These are phyloP conservation scores for Blastomyces percursus DNA, from an alignment of 2,329 filamentous ascomycete genomes.

Conservation along the genomic window DNA sequence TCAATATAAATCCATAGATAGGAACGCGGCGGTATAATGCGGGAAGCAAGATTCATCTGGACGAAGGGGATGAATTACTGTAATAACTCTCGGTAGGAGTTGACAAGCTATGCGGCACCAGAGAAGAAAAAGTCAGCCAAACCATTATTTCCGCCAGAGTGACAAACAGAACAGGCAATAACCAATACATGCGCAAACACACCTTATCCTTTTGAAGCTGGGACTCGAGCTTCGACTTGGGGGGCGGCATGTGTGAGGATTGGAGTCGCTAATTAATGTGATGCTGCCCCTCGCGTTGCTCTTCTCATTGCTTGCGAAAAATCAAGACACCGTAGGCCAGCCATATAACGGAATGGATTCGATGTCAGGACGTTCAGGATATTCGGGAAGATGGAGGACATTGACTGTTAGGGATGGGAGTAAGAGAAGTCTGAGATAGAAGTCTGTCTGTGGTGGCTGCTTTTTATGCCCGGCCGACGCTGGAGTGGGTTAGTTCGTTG, in stretches of 20 bases:
- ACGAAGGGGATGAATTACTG: constrained; percentile 51
- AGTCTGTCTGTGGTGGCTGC: background rate
- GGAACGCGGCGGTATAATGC: background rate
- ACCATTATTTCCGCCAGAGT: constrained; percentile 1
- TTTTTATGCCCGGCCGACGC: background rate
- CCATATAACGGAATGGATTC: background rate
- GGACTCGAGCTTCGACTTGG: constrained; percentile 39
- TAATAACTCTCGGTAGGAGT: constrained; percentile 91
- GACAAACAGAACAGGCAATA: background rate
- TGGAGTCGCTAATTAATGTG: background rate
- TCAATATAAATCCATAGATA: background rate
- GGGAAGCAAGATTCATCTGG: constrained; percentile 4
- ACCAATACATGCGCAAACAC: constrained; percentile 14
- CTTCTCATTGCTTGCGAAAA: constrained; percentile 2
- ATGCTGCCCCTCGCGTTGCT: constrained; percentile 4
- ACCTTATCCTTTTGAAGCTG: constrained; percentile 52
- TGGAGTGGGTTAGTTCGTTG: background rate
- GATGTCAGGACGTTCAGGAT: background rate
- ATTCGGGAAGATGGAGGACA: background rate
- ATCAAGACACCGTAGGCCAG: background rate
- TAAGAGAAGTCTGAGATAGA: background rate
- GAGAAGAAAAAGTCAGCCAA: constrained; percentile 14
- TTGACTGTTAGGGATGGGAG: background rate
- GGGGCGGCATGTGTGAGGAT: constrained; percentile 34
- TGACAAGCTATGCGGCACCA: constrained; percentile 59